Conservation (phyloP, 257 asterid genomes). For the Apocynum venetum region DNA sequence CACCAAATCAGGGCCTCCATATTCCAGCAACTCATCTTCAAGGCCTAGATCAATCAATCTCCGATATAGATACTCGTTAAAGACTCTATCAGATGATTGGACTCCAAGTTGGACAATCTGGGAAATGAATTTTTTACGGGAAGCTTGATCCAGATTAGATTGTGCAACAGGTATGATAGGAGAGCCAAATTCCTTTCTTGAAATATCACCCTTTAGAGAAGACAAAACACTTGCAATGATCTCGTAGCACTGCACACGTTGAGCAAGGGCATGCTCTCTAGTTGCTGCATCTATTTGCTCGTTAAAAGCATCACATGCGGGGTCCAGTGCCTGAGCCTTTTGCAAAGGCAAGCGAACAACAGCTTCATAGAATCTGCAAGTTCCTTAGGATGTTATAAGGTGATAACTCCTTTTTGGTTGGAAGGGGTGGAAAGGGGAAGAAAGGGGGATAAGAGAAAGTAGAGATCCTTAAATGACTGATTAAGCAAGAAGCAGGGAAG, state of each 20-base stretch:
- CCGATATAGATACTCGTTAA: slow-evolving; percentile 79
- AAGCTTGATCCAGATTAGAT: slow-evolving; percentile 71
- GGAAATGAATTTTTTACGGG: slow-evolving; percentile 68
- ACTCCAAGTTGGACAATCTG: slow-evolving; percentile 96
- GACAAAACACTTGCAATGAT: slow-evolving; percentile 68
- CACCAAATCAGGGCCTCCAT: slow-evolving; percentile 94
- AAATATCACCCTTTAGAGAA: slow-evolving; percentile 65
- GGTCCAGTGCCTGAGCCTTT: slow-evolving; percentile 87
- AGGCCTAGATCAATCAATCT: slow-evolving; percentile 79
- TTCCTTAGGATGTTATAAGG: slow-evolving; percentile 20
- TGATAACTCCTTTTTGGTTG: background rate
- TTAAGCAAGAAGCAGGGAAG: slow-evolving; percentile 4
- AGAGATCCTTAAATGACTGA: background rate
- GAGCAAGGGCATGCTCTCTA: slow-evolving; percentile 75
- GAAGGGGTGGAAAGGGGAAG: slow-evolving; percentile 3
- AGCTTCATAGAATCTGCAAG: slow-evolving; percentile 94
- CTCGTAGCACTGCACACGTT: slow-evolving; percentile 86
- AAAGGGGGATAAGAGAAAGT: slow-evolving; percentile 13
- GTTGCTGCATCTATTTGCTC: slow-evolving; percentile 71
- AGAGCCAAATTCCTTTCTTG: slow-evolving; percentile 74
- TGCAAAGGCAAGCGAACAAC: slow-evolving; percentile 90
- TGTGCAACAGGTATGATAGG: slow-evolving; percentile 69
- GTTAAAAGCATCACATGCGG: slow-evolving; percentile 85
- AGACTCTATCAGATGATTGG: slow-evolving; percentile 81
- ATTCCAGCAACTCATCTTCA: slow-evolving; percentile 87